Evolutionary conservation across 768 basidiomycete genomes (phyloP), one percentile per base, ranked within the genome.

Genomic region (Exidia glandulosa): DNA sequence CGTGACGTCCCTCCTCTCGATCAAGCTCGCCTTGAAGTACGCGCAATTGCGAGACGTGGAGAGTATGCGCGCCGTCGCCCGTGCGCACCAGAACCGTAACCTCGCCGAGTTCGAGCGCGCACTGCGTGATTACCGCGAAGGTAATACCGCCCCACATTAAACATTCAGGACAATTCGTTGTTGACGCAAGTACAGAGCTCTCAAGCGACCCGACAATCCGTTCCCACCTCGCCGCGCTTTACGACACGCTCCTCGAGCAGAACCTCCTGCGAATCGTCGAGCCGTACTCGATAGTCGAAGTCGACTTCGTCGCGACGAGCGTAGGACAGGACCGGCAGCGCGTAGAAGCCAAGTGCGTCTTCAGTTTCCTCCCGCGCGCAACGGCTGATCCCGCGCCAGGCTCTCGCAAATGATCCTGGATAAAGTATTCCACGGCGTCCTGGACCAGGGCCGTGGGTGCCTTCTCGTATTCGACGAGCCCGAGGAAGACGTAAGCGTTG

Each of bases 391-490:
- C 10, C 19, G 10, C 36, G 2, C 10, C 65, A 95, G 94, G 70
- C 75, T 98, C 30, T 93, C 90, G 32, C 95, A 99, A 70, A 98
- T 99, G 95, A 99, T 98, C 63, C 76, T 97, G 36, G 95, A 97
- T 74, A 94, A 94, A 66, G 84, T 94, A 2, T 82, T 98, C 63
- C 82, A 91, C 63, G 95, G 95, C 4, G 94, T 99, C 1, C 79
- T 99, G n/a, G 95, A 98, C 70, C 95, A 98, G 70, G 93, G 92
- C 30, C 81, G 90, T 2, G 94, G 94, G 0, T 94, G 93, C 67
- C 74, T 97, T 56, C 75, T 96, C 57, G 84, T 98, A n/a, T 97
- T 89, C 62, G 90, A 96, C 60, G 79, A 91, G 70, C 83, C 83
- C 1, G 87, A 90, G 66, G 83, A 82, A 13, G 93, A 96, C 73